Evolutionary conservation across 2,329 filamentous ascomycete genomes (phyloP).

Genomic region (Botrytis fabae): DNA sequence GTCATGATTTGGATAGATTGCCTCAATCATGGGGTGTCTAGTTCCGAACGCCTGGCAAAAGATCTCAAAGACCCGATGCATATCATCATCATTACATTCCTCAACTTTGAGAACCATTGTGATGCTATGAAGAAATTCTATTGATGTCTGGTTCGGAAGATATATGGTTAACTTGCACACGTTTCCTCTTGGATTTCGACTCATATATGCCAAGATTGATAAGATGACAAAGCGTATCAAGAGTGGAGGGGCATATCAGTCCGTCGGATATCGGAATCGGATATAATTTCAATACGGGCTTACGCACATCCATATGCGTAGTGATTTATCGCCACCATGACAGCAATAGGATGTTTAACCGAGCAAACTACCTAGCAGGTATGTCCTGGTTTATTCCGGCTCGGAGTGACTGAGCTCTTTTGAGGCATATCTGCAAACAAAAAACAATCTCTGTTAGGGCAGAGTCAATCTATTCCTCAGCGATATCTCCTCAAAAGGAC

Average conservation of each 20-base stretch:
- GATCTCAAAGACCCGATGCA: constrained; percentile 17
- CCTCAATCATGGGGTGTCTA: constrained; percentile 12
- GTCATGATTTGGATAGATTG: constrained; percentile 11
- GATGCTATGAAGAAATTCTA: neutral
- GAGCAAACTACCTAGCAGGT: neutral
- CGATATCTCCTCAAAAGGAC: neutral
- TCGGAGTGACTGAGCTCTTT: neutral
- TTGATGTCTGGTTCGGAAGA: neutral
- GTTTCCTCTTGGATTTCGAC: neutral
- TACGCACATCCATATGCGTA: neutral
- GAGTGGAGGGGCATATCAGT: neutral
- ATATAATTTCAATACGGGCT: neutral
- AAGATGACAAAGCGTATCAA: neutral
- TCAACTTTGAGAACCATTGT: constrained; percentile 20
- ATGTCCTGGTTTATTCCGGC: neutral
- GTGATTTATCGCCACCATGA: neutral
- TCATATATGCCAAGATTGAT: constrained; percentile 8
- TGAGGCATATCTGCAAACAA: neutral
- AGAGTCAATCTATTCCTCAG: neutral
- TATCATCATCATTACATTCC: constrained; percentile 17
- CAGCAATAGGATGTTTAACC: neutral
- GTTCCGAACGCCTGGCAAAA: constrained; percentile 13
- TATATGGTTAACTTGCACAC: neutral
- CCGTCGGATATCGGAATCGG: neutral
- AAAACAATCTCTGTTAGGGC: neutral